Percentiles rank a stretch among this genome's conserved stretches.
Conservation (phyloP, 2,329 filamentous ascomycete species). For the Purpureocillium lavendulum region DNA sequence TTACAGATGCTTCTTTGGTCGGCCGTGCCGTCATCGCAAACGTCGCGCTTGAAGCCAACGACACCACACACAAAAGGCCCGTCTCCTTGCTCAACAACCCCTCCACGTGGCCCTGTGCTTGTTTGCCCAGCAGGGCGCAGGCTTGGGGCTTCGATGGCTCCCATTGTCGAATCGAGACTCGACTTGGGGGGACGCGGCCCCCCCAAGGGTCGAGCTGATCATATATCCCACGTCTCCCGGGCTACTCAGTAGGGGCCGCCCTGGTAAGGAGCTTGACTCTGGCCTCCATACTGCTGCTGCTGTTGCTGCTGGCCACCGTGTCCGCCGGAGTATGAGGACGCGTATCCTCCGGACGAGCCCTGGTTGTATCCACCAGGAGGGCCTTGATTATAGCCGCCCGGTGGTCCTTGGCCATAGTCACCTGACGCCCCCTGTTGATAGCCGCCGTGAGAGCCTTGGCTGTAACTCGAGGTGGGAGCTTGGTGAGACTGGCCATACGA, state of each 20-base stretch:
- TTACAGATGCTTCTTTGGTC: background rate
- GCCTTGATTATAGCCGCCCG: conserved; percentile 4
- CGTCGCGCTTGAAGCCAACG: background rate
- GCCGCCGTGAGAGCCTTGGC: conserved; percentile 5
- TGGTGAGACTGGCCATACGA: conserved; percentile 10
- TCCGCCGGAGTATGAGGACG: conserved; percentile 16
- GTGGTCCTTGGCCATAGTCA: conserved; percentile 6
- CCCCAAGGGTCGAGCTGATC: too few species aligned
- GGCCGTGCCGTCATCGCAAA: background rate
- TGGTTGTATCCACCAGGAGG: conserved; percentile 17
- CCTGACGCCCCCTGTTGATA: conserved; percentile 6
- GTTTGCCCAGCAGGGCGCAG: too few species aligned
- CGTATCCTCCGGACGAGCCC: conserved; percentile 15
- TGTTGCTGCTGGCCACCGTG: conserved; percentile 21
- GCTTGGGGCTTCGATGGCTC: too few species aligned
- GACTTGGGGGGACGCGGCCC: too few species aligned
- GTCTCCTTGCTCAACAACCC: too few species aligned
- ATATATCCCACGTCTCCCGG: background rate
- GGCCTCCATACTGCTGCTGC: conserved; percentile 18
- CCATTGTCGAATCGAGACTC: too few species aligned
- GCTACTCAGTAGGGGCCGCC: conserved; percentile 9
- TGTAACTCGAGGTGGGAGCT: conserved; percentile 1
- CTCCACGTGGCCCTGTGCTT: too few species aligned
- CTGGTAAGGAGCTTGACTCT: conserved; percentile 13
- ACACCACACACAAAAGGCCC: too few species aligned